These are phyloP conservation scores for Xylariaceae sp. DNA, from an alignment of 2,329 filamentous ascomycete species.

Conservation along the genomic window DNA sequence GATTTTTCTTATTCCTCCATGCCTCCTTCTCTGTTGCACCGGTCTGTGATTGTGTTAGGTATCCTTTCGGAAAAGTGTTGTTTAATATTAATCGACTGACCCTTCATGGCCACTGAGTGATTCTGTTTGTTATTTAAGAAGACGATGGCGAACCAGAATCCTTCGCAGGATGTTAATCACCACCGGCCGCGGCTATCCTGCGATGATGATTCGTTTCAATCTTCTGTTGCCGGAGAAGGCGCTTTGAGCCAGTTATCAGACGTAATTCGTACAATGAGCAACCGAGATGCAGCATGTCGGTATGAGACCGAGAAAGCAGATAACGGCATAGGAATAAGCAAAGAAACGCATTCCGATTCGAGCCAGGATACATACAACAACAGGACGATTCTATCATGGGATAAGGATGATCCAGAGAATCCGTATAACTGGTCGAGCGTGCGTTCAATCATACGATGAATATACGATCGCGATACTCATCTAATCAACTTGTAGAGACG, in stretches of 20 bases:
- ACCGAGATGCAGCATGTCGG: conserved; percentile 38
- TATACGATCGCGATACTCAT: background rate
- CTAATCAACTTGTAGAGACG: conserved; percentile 36
- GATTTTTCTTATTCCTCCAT: too few relatives aligned
- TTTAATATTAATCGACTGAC: too few relatives aligned
- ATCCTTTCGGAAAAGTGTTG: too few relatives aligned
- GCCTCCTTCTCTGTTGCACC: too few relatives aligned
- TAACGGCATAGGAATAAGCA: conserved; percentile 23
- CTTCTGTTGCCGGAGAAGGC: too few relatives aligned
- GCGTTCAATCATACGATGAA: conserved; percentile 3
- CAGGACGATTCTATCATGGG: conserved; percentile 42
- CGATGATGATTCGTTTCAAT: too few relatives aligned
- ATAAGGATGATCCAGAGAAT: conserved; percentile 46
- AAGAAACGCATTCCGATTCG: conserved; percentile 11
- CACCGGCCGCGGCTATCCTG: conserved; percentile 2
- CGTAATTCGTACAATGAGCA: conserved; percentile 30
- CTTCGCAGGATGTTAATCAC: background rate
- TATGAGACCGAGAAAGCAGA: conserved; percentile 42
- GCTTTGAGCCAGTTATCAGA: conserved; percentile 16
- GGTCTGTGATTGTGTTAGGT: too few relatives aligned
- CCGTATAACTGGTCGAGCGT: conserved; percentile 50
- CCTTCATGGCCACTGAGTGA: too few relatives aligned
- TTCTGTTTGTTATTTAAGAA: too few relatives aligned
- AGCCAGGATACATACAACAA: conserved; percentile 21
- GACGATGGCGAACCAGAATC: too few relatives aligned